Base-by-base conservation (phyloP, 108 stramenopile genomes). In the Nitzschia sp. region DNA sequence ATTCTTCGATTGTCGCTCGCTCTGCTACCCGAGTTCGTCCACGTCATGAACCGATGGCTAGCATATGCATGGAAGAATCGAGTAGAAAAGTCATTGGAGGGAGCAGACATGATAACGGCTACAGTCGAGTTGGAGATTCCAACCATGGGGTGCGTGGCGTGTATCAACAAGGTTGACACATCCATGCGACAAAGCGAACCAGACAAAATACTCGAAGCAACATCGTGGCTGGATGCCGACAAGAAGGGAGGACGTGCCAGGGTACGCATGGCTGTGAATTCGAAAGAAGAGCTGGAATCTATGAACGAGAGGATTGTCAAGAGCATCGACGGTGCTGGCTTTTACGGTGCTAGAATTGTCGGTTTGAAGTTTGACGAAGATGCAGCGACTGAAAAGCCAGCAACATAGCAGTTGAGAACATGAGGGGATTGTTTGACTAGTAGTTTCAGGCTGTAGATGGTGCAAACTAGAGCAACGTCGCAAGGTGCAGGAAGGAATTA, bases 131-230 rank as follows among this genome's bases (percentile, higher is more conserved):
- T 95, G 0, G 75, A 82, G 46, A 68, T 91, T 51, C 90, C 91
- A 15, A 74, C 79, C 51, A 95, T 95, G 94, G 94, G 94, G 46
- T 95, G 94, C 70, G 85, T 91, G 24, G 90, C 90, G 6, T 95
- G 94, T 60, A 81, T 95, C 55, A 84, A 91, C 64, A 90, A 89
- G 46, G 79, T 94, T 51, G 79, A 91, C 51, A 48, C 75, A 11
- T 69, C 83, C 30, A 60, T 94, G 47, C 71, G 84, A 46, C 59
- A 71, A 25, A 81, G 78, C 45, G 49, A 68, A n/a, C 63, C 71
- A 17, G 45, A 48, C 15, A 68, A 60, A 3, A 80, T 85, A 17
- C 45, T 33, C 34, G 60, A 72, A 35, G 84, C 76, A 15, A 76
- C 42, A 31, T 83, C 88, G 9, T 86, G 85, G 85, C 72, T 89